Evolutionary conservation across 495 filamentous ascomycete genomes (phyloP).

Genomic region (Pyronema domesticum): DNA sequence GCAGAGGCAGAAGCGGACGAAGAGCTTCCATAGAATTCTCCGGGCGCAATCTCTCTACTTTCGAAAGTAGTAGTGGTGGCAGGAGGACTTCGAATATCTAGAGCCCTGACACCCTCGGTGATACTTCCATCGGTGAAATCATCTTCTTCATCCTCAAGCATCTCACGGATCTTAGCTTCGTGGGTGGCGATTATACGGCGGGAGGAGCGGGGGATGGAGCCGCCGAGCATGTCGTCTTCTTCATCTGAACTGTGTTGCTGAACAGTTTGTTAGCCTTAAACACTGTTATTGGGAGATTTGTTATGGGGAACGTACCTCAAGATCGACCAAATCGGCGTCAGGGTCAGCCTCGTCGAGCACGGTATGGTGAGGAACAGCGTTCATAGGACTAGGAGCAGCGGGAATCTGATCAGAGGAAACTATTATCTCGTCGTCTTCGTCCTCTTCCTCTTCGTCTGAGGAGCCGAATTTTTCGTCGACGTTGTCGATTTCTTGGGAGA

Average conservation of each 20-base stretch:
- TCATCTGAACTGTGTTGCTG: slow-evolving; percentile 19
- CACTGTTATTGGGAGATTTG: not conserved
- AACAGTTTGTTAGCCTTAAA: not conserved
- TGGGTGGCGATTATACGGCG: slow-evolving; percentile 16
- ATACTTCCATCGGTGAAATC: slow-evolving; percentile 9
- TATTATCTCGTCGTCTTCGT: slow-evolving; percentile 12
- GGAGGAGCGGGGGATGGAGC: slow-evolving; percentile 7
- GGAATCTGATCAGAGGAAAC: slow-evolving; percentile 22
- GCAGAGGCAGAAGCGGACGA: no score
- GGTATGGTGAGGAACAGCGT: slow-evolving; percentile 6
- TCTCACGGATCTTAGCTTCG: slow-evolving; percentile 17
- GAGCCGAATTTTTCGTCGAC: slow-evolving; percentile 24
- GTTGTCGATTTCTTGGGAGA: slow-evolving; percentile 24
- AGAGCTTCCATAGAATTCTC: slow-evolving; percentile 2
- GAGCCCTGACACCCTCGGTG: slow-evolving; percentile 6
- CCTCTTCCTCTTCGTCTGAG: slow-evolving; percentile 20
- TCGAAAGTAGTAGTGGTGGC: not conserved
- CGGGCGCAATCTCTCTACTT: slow-evolving; percentile 3
- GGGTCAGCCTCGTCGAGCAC: slow-evolving; percentile 19
- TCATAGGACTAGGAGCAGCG: slow-evolving; percentile 19
- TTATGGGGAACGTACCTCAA: slow-evolving; percentile 12
- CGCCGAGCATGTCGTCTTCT: slow-evolving; percentile 16
- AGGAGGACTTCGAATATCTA: slow-evolving; percentile 3
- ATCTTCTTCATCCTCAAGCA: slow-evolving; percentile 19
- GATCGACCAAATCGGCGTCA: slow-evolving; percentile 13